Conservation (phyloP, 352 stramenopile species). For the Globisporangium carolinianum region DNA sequence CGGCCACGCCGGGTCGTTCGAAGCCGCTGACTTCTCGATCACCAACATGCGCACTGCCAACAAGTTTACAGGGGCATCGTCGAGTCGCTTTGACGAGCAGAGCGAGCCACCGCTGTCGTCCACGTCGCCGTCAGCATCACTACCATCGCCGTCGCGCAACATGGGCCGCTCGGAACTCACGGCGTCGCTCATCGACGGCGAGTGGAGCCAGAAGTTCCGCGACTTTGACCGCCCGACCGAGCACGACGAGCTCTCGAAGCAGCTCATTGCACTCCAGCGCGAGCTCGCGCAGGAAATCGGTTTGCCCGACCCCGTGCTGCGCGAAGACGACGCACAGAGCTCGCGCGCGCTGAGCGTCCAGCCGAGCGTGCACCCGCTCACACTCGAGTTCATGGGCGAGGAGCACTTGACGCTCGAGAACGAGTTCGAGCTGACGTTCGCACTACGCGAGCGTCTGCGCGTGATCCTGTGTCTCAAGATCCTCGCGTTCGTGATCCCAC, state of each 20-base stretch:
- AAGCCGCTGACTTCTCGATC: slow-evolving; percentile 15
- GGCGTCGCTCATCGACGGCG: slow-evolving; percentile 48
- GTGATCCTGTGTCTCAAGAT: slow-evolving; percentile 72
- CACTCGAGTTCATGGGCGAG: slow-evolving; percentile 81
- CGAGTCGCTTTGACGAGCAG: slow-evolving; percentile 27
- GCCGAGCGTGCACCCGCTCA: slow-evolving; percentile 65
- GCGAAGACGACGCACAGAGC: slow-evolving; percentile 66
- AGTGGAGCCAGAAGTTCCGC: slow-evolving; percentile 77
- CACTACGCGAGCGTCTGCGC: slow-evolving; percentile 52
- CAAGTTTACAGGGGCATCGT: slow-evolving; percentile 16
- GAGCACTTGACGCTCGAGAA: slow-evolving; percentile 67
- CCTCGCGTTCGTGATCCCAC: slow-evolving; percentile 55
- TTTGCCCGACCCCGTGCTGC: slow-evolving; percentile 43
- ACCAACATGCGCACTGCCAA: slow-evolving; percentile 10
- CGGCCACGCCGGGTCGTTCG: slow-evolving; percentile 16
- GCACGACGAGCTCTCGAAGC: slow-evolving; percentile 75
- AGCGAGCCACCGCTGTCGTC: slow-evolving; percentile 6
- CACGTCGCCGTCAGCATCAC: too few species aligned
- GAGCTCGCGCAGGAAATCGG: slow-evolving; percentile 75
- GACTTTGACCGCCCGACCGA: slow-evolving; percentile 74
- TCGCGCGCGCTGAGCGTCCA: slow-evolving; percentile 57
- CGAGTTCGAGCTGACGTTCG: slow-evolving; percentile 73
- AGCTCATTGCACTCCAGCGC: slow-evolving; percentile 56
- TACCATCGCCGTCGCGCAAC: neutral
- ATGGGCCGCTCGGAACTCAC: slow-evolving; percentile 32